Percentiles rank a stretch among this genome's conserved stretches.
Conservation (phyloP, 192 early-diverging fungal species). For the Linnemannia zychae region DNA sequence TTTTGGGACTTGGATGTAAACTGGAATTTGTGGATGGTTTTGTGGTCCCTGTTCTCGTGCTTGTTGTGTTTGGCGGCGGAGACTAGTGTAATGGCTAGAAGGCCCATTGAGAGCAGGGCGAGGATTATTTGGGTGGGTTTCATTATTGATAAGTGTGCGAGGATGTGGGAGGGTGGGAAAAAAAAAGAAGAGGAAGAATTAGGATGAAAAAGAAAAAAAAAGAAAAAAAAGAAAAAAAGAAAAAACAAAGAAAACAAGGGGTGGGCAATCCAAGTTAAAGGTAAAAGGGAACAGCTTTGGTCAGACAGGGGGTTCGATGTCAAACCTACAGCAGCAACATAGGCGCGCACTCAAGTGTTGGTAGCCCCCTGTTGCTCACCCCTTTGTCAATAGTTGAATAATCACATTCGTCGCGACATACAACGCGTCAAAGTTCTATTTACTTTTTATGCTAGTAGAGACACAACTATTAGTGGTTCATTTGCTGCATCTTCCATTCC, state of each 20-base stretch:
- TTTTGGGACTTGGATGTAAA: not conserved
- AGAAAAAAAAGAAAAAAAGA: not conserved
- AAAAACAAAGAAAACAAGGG: not conserved
- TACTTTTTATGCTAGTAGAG: not conserved
- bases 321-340: too few relatives aligned
- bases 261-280: not conserved
- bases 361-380: too few relatives aligned
- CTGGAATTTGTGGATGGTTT: not conserved
- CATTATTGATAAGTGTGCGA: not conserved
- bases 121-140: not conserved
- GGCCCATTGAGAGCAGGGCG: not conserved
- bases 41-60: not conserved
- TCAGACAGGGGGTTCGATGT: too few relatives aligned
- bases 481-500: constrained; percentile 41
- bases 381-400: too few relatives aligned
- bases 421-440: not conserved
- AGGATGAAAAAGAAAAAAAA: not conserved
- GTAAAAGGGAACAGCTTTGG: too few relatives aligned
- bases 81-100: not conserved
- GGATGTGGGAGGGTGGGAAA: too few relatives aligned
- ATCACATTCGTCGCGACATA: not conserved
- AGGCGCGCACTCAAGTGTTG: too few relatives aligned
- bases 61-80: not conserved
- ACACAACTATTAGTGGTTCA: not conserved
- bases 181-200: too few relatives aligned